A percentile compares a stretch with the other conserved stretches of the same genome.
Evolutionary conservation across 192 early-diverging fungal species (phyloP).

Genomic region (Backusella parvicylindrica): DNA sequence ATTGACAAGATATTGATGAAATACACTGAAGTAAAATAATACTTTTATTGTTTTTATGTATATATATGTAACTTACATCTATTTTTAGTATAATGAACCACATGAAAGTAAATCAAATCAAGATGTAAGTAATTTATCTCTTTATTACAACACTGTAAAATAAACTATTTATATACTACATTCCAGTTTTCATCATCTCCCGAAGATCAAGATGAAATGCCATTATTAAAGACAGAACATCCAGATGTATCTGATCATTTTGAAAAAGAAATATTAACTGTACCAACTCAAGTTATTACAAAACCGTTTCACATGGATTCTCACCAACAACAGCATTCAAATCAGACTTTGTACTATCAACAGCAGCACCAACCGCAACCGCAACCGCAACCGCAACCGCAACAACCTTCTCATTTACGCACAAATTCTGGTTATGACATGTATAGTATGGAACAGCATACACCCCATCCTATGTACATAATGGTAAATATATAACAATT

Average conservation of each 20-base stretch:
- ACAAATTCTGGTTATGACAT: background rate
- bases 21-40: slow-evolving; percentile 72
- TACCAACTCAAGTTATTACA: slow-evolving; percentile 9
- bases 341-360: slow-evolving; percentile 7
- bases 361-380: slow-evolving; percentile 28
- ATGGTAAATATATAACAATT: background rate
- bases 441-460: slow-evolving; percentile 10
- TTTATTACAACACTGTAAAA: background rate
- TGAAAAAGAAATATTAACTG: slow-evolving; percentile 6
- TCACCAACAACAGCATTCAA: slow-evolving; percentile 2
- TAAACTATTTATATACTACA: background rate
- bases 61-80: background rate
- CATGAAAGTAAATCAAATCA: slow-evolving; percentile 41
- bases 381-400: slow-evolving; percentile 17
- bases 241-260: background rate
- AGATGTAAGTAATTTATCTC: slow-evolving; percentile 24
- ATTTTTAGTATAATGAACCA: slow-evolving; percentile 36
- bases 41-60: background rate
- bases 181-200: slow-evolving; percentile 18
- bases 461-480: slow-evolving; percentile 7
- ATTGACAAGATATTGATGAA: slow-evolving; percentile 94
- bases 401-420: background rate
- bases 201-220: slow-evolving; percentile 11
- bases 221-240: slow-evolving; percentile 1
- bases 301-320: background rate